Base-by-base conservation (phyloP, 768 basidiomycete species). In the Gloeopeniophorella convolvens region DNA sequence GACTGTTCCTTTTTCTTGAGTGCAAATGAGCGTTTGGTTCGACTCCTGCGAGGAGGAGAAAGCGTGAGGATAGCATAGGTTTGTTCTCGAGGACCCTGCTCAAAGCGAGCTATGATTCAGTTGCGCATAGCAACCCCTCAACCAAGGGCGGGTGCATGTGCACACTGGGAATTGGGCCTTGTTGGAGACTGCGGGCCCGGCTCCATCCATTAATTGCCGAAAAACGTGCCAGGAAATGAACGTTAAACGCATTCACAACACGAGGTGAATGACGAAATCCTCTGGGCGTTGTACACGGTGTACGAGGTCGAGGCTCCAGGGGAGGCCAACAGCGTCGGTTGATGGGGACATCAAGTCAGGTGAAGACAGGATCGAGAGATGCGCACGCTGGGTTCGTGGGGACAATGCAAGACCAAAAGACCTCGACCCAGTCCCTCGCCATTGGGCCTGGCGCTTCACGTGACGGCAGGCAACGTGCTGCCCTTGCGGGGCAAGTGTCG, bases 231-330 rank as follows among this genome's bases (percentile, higher is more conserved):
- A 36, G 36, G 49, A 42, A 42, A 46, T 48, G 42, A 48, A 45
- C 45, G 41, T 20, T 9, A 20, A 30, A 36, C 46, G 46, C 34
- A 42, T 44, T 42, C 44, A 43, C 32, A 36, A 45, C 55, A 56
- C 54, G 55, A 55, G 55, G 43, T 43, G 20, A 42, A 56, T 49
- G 51, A 54, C 51, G 40, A 49, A 26, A 40, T 34, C 30, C 34
- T n/a, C 16, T 34, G 42, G 21, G 43, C 30, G 39, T 43, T 34
- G 36, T 26, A 43, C 34, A 36, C 35, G 28, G 35, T 27, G 37
- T 15, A 35, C 10, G 16, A 21, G 26, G 26, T 16, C n/a, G 13
- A 8, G 39, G 12, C 10, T 16, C 15, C 37, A 26, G 30, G 28
- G 26, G 4, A n/a, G 39, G 16, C 31, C 41, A 32, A 39, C 8